A percentile compares a stretch with the other conserved stretches of the same genome.
phyloP scores from a whole-genome alignment of 345 rosid species.

The Psidium guajava region DNA sequence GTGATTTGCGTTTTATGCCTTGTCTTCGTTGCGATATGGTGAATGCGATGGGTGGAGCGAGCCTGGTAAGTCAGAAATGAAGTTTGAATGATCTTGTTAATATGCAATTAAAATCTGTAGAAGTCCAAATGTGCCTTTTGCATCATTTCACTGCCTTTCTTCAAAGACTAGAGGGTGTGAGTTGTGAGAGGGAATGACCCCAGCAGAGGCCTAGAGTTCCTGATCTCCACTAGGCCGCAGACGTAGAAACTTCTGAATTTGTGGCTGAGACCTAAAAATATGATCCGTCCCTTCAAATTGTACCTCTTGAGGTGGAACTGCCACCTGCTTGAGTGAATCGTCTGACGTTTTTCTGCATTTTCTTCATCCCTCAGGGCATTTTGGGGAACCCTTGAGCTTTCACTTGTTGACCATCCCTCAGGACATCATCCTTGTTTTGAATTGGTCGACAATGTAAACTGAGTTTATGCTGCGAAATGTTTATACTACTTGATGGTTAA shows the following conservation, averaged over 20 bases:
- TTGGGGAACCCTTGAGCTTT: neutral
- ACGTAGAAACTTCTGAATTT: neutral
- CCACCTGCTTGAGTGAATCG: neutral
- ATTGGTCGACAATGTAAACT: neutral
- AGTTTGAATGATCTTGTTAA: neutral
- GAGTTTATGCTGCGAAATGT: neutral
- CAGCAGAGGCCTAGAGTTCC: neutral
- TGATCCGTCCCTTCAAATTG: neutral
- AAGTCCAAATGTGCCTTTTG: neutral
- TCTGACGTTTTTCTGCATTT: neutral
- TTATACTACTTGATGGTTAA: neutral
- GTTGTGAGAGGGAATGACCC: neutral
- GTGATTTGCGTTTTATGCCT: neutral
- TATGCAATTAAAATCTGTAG: neutral
- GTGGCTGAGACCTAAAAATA: neutral
- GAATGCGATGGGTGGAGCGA: neutral
- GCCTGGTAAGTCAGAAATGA: neutral
- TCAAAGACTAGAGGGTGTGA: neutral
- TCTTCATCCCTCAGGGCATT: neutral
- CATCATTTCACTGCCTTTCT: neutral
- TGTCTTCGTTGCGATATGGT: neutral
- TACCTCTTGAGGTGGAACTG: neutral
- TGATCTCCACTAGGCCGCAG: neutral
- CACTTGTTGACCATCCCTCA: neutral
- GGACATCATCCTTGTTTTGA: neutral